phyloP scores from a whole-genome alignment of 768 basidiomycete genomes.

The Cystofilobasidium ferigula region DNA sequence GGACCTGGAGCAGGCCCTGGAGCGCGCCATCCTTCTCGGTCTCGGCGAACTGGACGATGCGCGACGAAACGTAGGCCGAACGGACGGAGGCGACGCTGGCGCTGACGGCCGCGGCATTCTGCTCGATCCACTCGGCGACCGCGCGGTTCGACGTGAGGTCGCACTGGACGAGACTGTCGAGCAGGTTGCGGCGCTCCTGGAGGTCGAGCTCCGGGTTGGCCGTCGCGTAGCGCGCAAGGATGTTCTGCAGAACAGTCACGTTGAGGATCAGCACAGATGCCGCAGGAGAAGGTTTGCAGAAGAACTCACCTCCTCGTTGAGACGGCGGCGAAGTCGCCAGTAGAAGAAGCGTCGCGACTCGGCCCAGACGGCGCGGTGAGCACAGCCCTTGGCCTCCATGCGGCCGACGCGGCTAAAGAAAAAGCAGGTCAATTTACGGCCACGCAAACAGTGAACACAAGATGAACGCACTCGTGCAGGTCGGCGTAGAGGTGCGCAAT shows the following conservation, averaged over 20 bases:
- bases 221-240: conserved; percentile 44
- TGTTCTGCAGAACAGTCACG: conserved; percentile 36
- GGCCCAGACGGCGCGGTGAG: conserved; percentile 71
- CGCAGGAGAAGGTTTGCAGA: neutral
- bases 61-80: conserved; percentile 56
- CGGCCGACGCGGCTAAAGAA: conserved; percentile 58
- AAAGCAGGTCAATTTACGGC: neutral
- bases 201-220: conserved; percentile 60
- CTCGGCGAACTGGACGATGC: conserved; percentile 56
- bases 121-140: conserved; percentile 57
- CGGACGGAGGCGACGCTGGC: conserved; percentile 52
- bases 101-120: conserved; percentile 51
- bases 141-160: conserved; percentile 48
- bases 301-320: conserved; percentile 35
- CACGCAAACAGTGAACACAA: conserved; percentile 1
- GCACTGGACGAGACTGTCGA: conserved; percentile 53
- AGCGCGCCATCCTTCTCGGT: conserved; percentile 68
- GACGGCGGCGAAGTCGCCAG: conserved; percentile 62
- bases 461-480: conserved; percentile 56
- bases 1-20: conserved; percentile 59
- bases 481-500: conserved; percentile 90
- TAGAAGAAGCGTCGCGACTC: conserved; percentile 68
- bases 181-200: conserved; percentile 55
- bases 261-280: neutral
- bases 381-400: conserved; percentile 96